These are phyloP conservation scores for Erodium maritimum DNA, from an alignment of 345 rosid species.

Conservation along the genomic window DNA sequence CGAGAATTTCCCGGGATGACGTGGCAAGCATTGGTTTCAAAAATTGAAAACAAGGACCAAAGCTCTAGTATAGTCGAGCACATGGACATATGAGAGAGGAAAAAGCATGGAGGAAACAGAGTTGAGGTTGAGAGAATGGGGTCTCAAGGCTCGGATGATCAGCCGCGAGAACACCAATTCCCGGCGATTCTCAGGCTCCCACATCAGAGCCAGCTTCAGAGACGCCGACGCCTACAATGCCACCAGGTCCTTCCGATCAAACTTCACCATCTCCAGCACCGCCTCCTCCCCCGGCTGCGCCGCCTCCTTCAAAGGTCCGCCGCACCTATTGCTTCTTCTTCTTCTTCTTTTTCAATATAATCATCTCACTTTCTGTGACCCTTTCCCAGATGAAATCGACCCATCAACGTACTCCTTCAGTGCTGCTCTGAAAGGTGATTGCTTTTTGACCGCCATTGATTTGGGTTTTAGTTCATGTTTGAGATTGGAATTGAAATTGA, in stretches of 20 bases:
- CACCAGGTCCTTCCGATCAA: slow-evolving; percentile 37
- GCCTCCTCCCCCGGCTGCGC: slow-evolving; percentile 25
- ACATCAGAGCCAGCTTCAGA: slow-evolving; percentile 47
- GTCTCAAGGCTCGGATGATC: slow-evolving; percentile 7
- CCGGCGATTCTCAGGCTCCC: slow-evolving; percentile 73
- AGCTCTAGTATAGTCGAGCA: too few relatives aligned
- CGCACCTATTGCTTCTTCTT: not conserved
- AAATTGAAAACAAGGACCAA: too few relatives aligned
- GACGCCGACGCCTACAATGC: slow-evolving; percentile 23
- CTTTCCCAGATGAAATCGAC: slow-evolving; percentile 67
- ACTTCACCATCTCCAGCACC: slow-evolving; percentile 67
- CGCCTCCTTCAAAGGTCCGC: slow-evolving; percentile 29
- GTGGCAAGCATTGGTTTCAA: too few relatives aligned
- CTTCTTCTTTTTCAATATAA: not conserved
- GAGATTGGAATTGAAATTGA: too few relatives aligned
- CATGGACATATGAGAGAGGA: too few relatives aligned
- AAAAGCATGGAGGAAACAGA: not conserved
- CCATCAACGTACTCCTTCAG: slow-evolving; percentile 91
- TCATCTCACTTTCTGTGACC: not conserved
- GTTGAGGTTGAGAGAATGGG: slow-evolving; percentile 10
- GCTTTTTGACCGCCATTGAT: not conserved
- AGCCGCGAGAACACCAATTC: slow-evolving; percentile 20
- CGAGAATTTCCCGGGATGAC: too few relatives aligned
- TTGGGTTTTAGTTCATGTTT: too few relatives aligned
- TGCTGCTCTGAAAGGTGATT: slow-evolving; percentile 65